Conservation (phyloP, 23 red algal genomes). For the Gracilaria vermiculophylla region DNA sequence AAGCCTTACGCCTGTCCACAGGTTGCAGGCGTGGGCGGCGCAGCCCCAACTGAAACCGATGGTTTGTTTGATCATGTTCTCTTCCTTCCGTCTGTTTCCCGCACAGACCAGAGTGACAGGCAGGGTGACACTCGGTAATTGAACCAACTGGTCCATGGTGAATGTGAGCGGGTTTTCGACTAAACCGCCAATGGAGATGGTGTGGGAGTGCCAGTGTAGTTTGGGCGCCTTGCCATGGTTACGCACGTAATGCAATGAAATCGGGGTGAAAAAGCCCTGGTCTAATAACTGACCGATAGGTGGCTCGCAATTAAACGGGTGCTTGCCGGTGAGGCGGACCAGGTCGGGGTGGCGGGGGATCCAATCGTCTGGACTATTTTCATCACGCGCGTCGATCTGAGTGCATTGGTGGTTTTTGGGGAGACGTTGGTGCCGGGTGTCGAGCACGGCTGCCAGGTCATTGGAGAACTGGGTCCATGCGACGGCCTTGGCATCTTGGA, state of each 20-base stretch:
- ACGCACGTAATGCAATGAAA: constrained; percentile 83
- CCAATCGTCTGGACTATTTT: constrained; percentile 81
- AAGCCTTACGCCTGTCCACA: constrained; percentile 91
- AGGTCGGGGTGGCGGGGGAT: constrained; percentile 76
- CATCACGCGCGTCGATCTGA: constrained; percentile 63
- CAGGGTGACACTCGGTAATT: constrained; percentile 62
- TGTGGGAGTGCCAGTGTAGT: constrained; percentile 59
- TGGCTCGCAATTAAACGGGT: constrained; percentile 95
- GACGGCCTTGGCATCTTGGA: constrained; percentile 20
- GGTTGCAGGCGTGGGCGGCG: constrained; percentile 69
- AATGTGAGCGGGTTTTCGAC: constrained; percentile 47
- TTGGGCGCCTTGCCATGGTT: constrained; percentile 82
- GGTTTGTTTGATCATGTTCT: constrained; percentile 91
- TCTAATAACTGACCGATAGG: constrained; percentile 65
- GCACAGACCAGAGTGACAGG: constrained; percentile 95
- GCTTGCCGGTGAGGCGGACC: constrained; percentile 85
- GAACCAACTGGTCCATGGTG: constrained; percentile 59
- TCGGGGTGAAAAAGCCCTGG: constrained; percentile 77
- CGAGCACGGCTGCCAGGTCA: neutral
- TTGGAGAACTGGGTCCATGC: constrained; percentile 10
- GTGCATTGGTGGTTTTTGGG: constrained; percentile 38
- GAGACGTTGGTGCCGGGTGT: neutral
- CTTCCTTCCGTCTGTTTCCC: constrained; percentile 94
- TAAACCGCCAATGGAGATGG: constrained; percentile 60
- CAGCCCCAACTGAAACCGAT: constrained; percentile 94